Evolutionary conservation across 2,329 filamentous ascomycete genomes (phyloP).

Genomic region (Fusarium verrucosum): DNA sequence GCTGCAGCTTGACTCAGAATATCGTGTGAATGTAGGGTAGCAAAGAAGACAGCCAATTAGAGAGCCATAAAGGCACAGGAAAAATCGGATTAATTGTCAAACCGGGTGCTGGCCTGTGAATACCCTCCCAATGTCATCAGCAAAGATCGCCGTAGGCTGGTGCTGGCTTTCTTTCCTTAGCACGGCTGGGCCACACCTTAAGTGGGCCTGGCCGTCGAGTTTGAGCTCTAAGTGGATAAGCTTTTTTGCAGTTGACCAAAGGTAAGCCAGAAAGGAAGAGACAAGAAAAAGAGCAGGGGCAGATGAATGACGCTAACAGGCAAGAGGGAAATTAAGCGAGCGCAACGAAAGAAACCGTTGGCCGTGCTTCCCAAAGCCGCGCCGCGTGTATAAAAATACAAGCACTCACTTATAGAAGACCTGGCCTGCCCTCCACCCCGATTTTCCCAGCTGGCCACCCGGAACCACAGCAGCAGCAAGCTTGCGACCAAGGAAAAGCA

Average conservation of each 20-base stretch:
- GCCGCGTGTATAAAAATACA: constrained; percentile 59
- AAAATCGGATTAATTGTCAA: constrained; percentile 11
- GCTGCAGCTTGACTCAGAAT: background rate
- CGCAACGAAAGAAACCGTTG: constrained; percentile 49
- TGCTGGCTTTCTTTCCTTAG: constrained; percentile 15
- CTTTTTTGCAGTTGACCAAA: constrained; percentile 31
- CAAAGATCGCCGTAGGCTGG: constrained; percentile 38
- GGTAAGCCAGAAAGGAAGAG: constrained; percentile 25
- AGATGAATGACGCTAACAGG: constrained; percentile 45
- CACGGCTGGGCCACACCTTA: constrained; percentile 22
- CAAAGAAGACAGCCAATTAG: background rate
- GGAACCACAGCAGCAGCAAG: constrained; percentile 40
- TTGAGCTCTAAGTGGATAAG: constrained; percentile 32
- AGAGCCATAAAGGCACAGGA: background rate
- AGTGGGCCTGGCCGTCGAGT: constrained; percentile 26
- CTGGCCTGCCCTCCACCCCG: constrained; percentile 56
- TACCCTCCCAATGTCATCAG: background rate
- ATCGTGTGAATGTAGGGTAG: background rate
- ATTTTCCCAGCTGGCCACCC: constrained; percentile 49
- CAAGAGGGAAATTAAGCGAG: constrained; percentile 53
- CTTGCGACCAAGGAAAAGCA: constrained; percentile 39
- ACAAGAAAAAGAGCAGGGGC: constrained; percentile 36
- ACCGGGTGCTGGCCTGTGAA: background rate
- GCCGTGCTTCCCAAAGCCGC: constrained; percentile 43
- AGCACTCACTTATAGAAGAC: constrained; percentile 56